These are phyloP conservation scores for Geotrichum australiense DNA, from an alignment of 1,139 yeast genomes.

Conservation along the genomic window DNA sequence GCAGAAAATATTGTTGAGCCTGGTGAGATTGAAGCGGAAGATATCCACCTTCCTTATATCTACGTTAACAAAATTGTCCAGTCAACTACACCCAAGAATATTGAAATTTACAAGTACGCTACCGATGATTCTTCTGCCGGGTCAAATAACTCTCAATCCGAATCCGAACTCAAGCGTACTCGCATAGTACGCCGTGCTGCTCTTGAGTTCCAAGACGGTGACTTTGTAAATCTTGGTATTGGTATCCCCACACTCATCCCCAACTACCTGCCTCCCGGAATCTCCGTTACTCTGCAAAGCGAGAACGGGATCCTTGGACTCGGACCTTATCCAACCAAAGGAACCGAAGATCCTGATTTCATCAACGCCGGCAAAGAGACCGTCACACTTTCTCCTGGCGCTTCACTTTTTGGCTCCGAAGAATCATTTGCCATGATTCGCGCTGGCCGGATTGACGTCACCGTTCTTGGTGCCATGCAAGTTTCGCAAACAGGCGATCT, in stretches of 20 bases:
- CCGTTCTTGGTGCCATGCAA: slow-evolving; percentile 46
- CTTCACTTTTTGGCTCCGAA: slow-evolving; percentile 45
- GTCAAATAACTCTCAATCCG: slow-evolving; percentile 18
- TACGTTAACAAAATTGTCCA: slow-evolving; percentile 40
- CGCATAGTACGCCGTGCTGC: slow-evolving; percentile 43
- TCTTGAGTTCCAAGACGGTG: slow-evolving; percentile 40
- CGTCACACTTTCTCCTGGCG: slow-evolving; percentile 42
- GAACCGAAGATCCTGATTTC: slow-evolving; percentile 43
- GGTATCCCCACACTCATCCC: slow-evolving; percentile 49
- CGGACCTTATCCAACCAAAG: slow-evolving; percentile 43
- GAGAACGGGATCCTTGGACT: slow-evolving; percentile 47
- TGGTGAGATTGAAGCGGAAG: slow-evolving; percentile 42
- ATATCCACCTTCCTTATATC: slow-evolving; percentile 44
- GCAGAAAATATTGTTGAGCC: slow-evolving; percentile 46
- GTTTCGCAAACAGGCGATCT: slow-evolving; percentile 44
- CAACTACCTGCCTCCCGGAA: slow-evolving; percentile 36
- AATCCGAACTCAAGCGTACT: slow-evolving; percentile 27
- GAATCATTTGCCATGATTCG: slow-evolving; percentile 48
- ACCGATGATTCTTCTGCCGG: slow-evolving; percentile 9
- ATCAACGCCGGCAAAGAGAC: slow-evolving; percentile 51
- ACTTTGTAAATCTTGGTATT: slow-evolving; percentile 43
- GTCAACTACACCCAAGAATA: slow-evolving; percentile 40
- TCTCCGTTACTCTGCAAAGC: slow-evolving; percentile 41
- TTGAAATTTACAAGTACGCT: slow-evolving; percentile 36
- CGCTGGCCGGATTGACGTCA: slow-evolving; percentile 41